Base-by-base conservation (phyloP, 192 early-diverging fungal genomes). In the Coemansia sp. region DNA sequence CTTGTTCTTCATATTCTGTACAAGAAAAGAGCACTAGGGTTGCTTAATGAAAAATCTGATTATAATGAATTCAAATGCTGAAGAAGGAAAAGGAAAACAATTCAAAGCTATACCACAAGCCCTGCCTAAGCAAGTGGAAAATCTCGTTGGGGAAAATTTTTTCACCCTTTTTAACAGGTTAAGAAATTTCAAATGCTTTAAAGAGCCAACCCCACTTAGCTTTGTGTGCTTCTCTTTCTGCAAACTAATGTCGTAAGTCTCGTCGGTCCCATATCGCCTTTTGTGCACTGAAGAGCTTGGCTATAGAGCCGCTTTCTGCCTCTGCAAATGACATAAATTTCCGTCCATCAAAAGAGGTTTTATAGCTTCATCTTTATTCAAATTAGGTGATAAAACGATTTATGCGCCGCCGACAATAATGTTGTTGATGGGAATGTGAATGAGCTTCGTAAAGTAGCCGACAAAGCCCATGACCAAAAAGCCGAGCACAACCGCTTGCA, bases 361-460 rank as follows among this genome's bases (percentile, higher is more conserved):
- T 26, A 7, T 28, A 25, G 13, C 6, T 51, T 46, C 20, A 26
- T 13, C 23, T 60, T 64, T 65, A 57, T 65, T 26, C 4, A 25
- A 46, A 26, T 25, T 16, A 23, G 33, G 9, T 25, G 6, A 51
- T 7, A 23, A 26, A 51, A 7, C 8, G 26, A 16, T 3, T 51
- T 75, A 81, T 39, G 79, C 79, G 23, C 79, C 79, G 43, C 79
- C 79, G 33, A 99, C 97, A 72, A 99, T 93, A 77, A 99, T 97
- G 87, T 98, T 97, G 90, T 98, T 98, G 87, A 99, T 98, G 61
- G 97, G 97, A 84, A 99, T 99, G 83, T 99, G 97, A 64, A 99
- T 94, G 72, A 99, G 87, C 87, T 99, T 99, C 74, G 97, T 94
- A 83, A 98, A 90, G 74, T 94, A 98, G 30, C 96, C 96, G 75